Evolutionary conservation across 2,329 filamentous ascomycete species (phyloP).

Genomic region (Trichophyton equinum): DNA sequence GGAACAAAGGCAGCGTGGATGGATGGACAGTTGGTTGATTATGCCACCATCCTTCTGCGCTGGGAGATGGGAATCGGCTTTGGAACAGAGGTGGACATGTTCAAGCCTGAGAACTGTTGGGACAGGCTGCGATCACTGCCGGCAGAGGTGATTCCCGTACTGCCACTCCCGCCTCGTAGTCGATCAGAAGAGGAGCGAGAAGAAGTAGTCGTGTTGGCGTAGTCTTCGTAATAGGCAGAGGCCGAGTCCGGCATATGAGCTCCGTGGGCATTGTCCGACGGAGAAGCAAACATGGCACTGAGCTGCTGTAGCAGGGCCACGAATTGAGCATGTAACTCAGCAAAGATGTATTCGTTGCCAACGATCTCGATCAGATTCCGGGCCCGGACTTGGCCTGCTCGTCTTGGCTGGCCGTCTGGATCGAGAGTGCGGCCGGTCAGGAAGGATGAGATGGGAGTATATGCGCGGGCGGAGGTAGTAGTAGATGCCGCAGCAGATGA

Average conservation of each 20-base stretch:
- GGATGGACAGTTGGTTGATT: background rate
- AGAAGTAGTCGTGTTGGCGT: background rate
- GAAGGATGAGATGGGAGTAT: conserved; percentile 47
- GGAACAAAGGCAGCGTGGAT: too few species aligned
- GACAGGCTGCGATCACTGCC: conserved; percentile 17
- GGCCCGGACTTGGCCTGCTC: conserved; percentile 41
- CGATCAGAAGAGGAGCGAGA: background rate
- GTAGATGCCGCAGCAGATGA: background rate
- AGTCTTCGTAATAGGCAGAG: background rate
- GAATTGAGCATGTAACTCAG: conserved; percentile 45
- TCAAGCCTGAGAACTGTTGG: background rate
- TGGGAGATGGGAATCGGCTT: conserved; percentile 15
- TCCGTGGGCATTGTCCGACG: conserved; percentile 21
- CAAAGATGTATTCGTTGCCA: conserved; percentile 46
- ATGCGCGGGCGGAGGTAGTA: conserved; percentile 24
- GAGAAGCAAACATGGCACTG: conserved; percentile 34
- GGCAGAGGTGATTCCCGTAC: background rate
- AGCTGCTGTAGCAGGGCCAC: conserved; percentile 38
- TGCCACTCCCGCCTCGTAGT: conserved; percentile 13
- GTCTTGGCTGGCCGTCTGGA: conserved; percentile 42
- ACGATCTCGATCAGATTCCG: conserved; percentile 48
- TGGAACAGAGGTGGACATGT: conserved; percentile 5
- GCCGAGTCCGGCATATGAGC: conserved; percentile 19
- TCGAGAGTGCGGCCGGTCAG: conserved; percentile 44
- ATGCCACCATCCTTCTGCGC: conserved; percentile 8